Percentiles rank a stretch among this genome's conserved stretches.
phyloP scores from a whole-genome alignment of 2,329 filamentous ascomycete genomes.

The Chaetomium sp. region DNA sequence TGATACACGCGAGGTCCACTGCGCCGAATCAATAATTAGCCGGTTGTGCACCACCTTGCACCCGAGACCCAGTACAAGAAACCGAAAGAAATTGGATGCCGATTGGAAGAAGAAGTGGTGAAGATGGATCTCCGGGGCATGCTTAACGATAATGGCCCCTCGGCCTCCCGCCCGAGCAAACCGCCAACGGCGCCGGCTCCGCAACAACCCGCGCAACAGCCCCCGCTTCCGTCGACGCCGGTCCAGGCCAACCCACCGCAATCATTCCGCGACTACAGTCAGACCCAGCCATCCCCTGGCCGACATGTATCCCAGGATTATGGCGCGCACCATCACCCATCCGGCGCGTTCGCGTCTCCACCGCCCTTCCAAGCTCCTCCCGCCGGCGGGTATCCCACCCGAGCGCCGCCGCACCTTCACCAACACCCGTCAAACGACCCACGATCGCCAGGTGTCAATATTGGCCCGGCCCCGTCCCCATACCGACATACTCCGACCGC shows the following conservation, averaged over 20 bases:
- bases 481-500: conserved; percentile 46
- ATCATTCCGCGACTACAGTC: conserved; percentile 46
- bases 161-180: conserved; percentile 25
- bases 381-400: conserved; percentile 34
- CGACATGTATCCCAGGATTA: conserved; percentile 43
- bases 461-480: conserved; percentile 40
- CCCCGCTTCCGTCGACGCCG: conserved; percentile 22
- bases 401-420: conserved; percentile 38
- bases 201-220: conserved; percentile 22
- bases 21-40: background rate
- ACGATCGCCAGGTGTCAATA: conserved; percentile 43
- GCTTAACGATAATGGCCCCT: conserved; percentile 45
- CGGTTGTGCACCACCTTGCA: no score
- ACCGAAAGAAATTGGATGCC: background rate
- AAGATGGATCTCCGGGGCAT: conserved; percentile 49
- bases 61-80: background rate
- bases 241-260: conserved; percentile 30
- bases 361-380: conserved; percentile 32
- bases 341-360: conserved; percentile 34
- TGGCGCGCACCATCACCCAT: conserved; percentile 25
- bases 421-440: conserved; percentile 39
- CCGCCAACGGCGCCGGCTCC: conserved; percentile 19
- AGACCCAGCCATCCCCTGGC: conserved; percentile 44
- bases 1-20: conserved; percentile 7
- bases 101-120: background rate